A percentile compares a stretch with the other conserved stretches of the same genome.
Conservation (phyloP, 805 yeast genomes). For the Grigorovia transvaalensis region DNA sequence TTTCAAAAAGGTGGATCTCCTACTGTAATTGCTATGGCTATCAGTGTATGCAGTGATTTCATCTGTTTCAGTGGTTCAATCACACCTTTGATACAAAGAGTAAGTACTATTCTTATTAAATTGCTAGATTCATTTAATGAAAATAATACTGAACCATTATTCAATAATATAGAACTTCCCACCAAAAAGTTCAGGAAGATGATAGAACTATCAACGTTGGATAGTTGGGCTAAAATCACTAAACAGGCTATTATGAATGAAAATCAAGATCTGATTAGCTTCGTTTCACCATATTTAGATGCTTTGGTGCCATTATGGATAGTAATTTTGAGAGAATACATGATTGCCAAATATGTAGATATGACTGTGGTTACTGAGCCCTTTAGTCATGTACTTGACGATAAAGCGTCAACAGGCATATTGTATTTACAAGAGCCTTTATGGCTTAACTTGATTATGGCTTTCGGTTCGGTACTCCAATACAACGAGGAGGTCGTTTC, state of each 20-base stretch:
- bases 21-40: conserved; percentile 63
- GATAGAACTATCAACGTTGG: conserved; percentile 49
- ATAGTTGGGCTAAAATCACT: conserved; percentile 64
- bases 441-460: conserved; percentile 75
- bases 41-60: conserved; percentile 67
- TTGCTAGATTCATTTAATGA: conserved; percentile 48
- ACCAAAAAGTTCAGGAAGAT: conserved; percentile 39
- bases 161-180: conserved; percentile 45
- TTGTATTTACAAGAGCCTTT: conserved; percentile 34
- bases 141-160: conserved; percentile 17
- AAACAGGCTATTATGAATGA: conserved; percentile 19
- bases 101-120: conserved; percentile 53
- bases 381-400: background rate
- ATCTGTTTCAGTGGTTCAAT: conserved; percentile 50
- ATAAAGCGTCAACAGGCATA: conserved; percentile 5
- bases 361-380: conserved; percentile 10
- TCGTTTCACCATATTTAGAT: conserved; percentile 47
- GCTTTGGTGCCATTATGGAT: conserved; percentile 73
- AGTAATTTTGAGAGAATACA: conserved; percentile 59
- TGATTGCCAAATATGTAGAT: conserved; percentile 45
- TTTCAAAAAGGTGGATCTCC: conserved; percentile 67
- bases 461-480: conserved; percentile 55
- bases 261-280: conserved; percentile 34
- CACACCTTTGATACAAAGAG: conserved; percentile 39
- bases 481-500: conserved; percentile 36